Percentiles rank a stretch among this genome's conserved stretches.
phyloP scores from a whole-genome alignment of 2,329 filamentous ascomycete species.

The Dactylellina drechsleri region DNA sequence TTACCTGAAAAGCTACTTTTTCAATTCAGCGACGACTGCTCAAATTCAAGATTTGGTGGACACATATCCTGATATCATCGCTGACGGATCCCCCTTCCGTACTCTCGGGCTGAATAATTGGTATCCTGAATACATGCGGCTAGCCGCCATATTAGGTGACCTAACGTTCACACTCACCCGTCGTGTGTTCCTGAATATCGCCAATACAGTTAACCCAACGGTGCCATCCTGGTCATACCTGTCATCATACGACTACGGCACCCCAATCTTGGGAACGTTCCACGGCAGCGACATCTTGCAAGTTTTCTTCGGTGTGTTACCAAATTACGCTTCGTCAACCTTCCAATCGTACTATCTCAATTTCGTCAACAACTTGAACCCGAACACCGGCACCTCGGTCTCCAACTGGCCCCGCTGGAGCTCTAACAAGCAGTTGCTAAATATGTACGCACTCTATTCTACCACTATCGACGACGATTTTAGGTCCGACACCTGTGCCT shows the following conservation, averaged over 20 bases:
- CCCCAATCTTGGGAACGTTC: conserved; percentile 78
- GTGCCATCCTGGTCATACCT: conserved; percentile 81
- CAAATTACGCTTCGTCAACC: conserved; percentile 70
- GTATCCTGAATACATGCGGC: conserved; percentile 73
- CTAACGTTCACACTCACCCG: conserved; percentile 68
- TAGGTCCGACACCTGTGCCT: conserved; percentile 63
- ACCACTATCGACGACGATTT: conserved; percentile 66
- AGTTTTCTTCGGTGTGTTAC: conserved; percentile 73
- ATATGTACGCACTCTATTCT: conserved; percentile 63
- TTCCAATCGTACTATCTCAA: conserved; percentile 77
- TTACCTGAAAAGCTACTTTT: conserved; percentile 72
- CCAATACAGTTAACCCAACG: conserved; percentile 65
- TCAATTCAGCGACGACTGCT: conserved; percentile 67
- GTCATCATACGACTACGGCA: conserved; percentile 75
- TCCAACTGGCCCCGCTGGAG: conserved; percentile 69
- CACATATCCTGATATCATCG: conserved; percentile 70
- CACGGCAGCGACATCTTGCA: conserved; percentile 77
- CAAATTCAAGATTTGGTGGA: conserved; percentile 69
- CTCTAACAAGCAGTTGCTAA: conserved; percentile 65
- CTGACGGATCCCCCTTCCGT: conserved; percentile 76
- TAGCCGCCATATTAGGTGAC: conserved; percentile 69
- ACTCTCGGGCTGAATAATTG: conserved; percentile 75
- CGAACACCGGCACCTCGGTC: conserved; percentile 68
- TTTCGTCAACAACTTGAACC: conserved; percentile 76
- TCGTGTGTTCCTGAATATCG: conserved; percentile 72